Base-by-base conservation (phyloP, 495 filamentous ascomycete genomes). In the Penicillium robsamsonii region DNA sequence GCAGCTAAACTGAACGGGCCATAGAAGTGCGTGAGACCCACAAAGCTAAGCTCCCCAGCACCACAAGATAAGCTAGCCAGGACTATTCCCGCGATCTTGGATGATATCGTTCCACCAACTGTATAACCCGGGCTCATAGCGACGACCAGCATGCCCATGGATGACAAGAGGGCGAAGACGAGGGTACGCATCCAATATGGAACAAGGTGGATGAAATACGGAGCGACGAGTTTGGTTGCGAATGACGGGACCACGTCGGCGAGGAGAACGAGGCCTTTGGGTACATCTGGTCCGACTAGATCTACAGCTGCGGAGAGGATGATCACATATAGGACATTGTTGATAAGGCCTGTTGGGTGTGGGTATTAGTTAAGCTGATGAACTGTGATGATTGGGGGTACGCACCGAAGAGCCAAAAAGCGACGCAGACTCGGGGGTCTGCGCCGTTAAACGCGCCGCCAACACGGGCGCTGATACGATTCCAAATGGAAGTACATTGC, bases 241-340 rank as follows among this genome's bases (percentile, higher is more conserved):
- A 98, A 96, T 17, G 88, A 88, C 11, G 94, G 94, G 17, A 95
- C 78, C 55, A 97, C 89, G 70, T 96, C 90, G 58, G 91, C 90
- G 55, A 98, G 89, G 38, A 97, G 88, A 58, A 98, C 92, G 46
- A 95, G 80, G 54, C 86, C 90, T 70, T 96, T 97, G 27, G 93
- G 94, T 1, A 96, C 78, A 46, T 75, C 67, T 37, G 88, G 84
- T 11, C 92, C 92, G 66, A 97, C 94, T 55, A 98, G 87, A 68
- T 98, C 94, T 56, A 96, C 87, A 20, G 94, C 93, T n/a, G 94
- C 88, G 13, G 92, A 92, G 61, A 98, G 85, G 70, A 98, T 90
- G 69, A 98, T 88, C 31, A 98, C 92, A 69, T 97, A 98, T 72
- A 96, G 88, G 66, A 98, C 88, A 75, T 97, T 97, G 73, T 98